Conservation (phyloP, 2,329 filamentous ascomycete genomes). For the Fusarium sp. region DNA sequence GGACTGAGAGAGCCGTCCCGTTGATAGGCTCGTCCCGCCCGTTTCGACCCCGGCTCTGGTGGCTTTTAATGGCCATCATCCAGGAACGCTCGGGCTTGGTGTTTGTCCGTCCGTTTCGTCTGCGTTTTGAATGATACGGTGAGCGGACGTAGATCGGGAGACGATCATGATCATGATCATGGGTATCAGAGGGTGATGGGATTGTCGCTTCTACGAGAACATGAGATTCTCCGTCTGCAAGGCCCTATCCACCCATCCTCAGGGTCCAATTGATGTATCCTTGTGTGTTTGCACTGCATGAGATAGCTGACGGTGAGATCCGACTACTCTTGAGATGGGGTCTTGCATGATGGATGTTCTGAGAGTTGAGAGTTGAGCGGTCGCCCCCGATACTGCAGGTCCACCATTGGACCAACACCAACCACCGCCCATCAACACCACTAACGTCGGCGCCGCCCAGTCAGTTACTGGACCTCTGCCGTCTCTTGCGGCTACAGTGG, state of each 20-base stretch:
- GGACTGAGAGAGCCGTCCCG: constrained; percentile 37
- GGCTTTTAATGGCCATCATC: constrained; percentile 12
- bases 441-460: background rate
- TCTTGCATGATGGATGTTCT: background rate
- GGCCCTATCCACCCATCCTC: background rate
- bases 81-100: constrained; percentile 25
- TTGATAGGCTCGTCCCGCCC: constrained; percentile 39
- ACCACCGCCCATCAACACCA: background rate
- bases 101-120: constrained; percentile 24
- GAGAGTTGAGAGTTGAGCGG: background rate
- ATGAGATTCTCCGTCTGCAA: background rate
- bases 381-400: constrained; percentile 5
- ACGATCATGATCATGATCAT: constrained; percentile 22
- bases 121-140: background rate
- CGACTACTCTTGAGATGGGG: background rate
- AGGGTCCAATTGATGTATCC: background rate
- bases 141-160: constrained; percentile 11
- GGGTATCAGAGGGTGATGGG: background rate
- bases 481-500: background rate
- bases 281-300: background rate
- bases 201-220: background rate
- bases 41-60: constrained; percentile 20
- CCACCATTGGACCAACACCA: constrained; percentile 5
- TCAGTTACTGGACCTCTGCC: background rate
- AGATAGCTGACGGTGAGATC: constrained; percentile 13